These are phyloP conservation scores for Cucumis hystrix DNA, from an alignment of 306 rosid genomes.

Conservation along the genomic window DNA sequence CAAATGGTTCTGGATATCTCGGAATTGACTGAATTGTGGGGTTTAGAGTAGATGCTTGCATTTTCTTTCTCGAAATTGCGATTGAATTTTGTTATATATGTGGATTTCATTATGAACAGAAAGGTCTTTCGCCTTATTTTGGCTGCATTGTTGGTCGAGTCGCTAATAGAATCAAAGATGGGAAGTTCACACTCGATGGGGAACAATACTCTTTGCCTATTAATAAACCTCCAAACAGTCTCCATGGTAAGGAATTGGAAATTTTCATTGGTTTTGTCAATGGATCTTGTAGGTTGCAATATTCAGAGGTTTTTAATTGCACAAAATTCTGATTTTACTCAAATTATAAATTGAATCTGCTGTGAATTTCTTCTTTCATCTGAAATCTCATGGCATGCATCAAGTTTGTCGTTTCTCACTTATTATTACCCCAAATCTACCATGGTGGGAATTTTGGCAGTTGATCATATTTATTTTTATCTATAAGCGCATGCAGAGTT, in stretches of 20 bases:
- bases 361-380: neutral
- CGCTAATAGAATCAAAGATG: constrained; percentile 78
- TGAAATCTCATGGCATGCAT: neutral
- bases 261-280: neutral
- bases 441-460: neutral
- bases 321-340: neutral
- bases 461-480: neutral
- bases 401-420: neutral
- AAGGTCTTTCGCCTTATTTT: constrained; percentile 68
- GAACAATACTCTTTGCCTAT: constrained; percentile 54
- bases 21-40: neutral
- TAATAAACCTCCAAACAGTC: constrained; percentile 85
- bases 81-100: neutral
- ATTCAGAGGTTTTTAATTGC: neutral
- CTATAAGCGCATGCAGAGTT: neutral
- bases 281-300: neutral
- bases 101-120: constrained; percentile 25
- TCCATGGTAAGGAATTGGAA: constrained; percentile 55
- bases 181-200: constrained; percentile 71
- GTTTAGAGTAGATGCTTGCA: neutral
- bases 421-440: neutral
- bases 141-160: constrained; percentile 98
- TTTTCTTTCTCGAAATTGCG: neutral
- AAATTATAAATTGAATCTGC: neutral
- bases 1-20: neutral